Percentiles rank a stretch among this genome's conserved stretches.
Conservation (phyloP, 805 yeast species). For the Kluyveromyces dobzhanskii region DNA sequence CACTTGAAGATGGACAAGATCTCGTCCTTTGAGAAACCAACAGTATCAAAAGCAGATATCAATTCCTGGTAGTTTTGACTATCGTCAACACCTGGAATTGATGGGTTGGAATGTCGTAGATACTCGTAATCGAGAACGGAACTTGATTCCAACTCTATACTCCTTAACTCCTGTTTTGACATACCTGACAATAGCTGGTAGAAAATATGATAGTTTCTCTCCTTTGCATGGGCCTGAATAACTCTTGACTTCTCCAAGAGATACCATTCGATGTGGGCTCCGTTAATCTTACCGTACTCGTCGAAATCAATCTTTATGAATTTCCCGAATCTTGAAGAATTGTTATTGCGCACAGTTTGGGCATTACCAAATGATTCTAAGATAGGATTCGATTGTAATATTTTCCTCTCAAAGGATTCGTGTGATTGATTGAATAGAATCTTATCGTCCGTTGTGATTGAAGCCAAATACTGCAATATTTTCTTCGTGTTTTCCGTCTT, state of each 20-base stretch:
- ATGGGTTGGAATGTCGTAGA: slow-evolving; percentile 43
- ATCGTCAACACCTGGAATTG: slow-evolving; percentile 74
- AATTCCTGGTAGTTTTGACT: slow-evolving; percentile 55
- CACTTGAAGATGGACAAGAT: slow-evolving; percentile 51
- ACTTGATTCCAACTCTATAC: slow-evolving; percentile 35
- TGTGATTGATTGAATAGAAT: slow-evolving; percentile 12
- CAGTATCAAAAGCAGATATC: slow-evolving; percentile 55
- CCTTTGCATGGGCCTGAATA: slow-evolving; percentile 60
- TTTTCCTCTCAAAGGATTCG: slow-evolving; percentile 66
- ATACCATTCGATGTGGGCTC: slow-evolving; percentile 94
- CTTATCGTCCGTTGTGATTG: slow-evolving; percentile 43
- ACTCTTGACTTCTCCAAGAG: slow-evolving; percentile 90
- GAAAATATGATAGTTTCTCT: slow-evolving; percentile 89
- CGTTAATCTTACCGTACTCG: slow-evolving; percentile 54
- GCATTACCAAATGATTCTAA: slow-evolving; percentile 96
- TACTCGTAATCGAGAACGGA: slow-evolving; percentile 32
- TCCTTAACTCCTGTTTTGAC: slow-evolving; percentile 38
- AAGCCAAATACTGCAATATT: slow-evolving; percentile 83
- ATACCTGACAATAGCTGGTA: slow-evolving; percentile 77
- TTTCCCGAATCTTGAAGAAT: slow-evolving; percentile 95
- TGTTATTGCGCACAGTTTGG: slow-evolving; percentile 86
- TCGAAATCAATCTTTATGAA: slow-evolving; percentile 81
- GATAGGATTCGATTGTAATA: slow-evolving; percentile 90
- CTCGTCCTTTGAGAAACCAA: slow-evolving; percentile 58
- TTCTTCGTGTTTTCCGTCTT: slow-evolving; percentile 96